A percentile compares a stretch with the other conserved stretches of the same genome.
These are phyloP conservation scores for Fusarium sp. DNA, from an alignment of 2,329 filamentous ascomycete genomes.

Conservation along the genomic window DNA sequence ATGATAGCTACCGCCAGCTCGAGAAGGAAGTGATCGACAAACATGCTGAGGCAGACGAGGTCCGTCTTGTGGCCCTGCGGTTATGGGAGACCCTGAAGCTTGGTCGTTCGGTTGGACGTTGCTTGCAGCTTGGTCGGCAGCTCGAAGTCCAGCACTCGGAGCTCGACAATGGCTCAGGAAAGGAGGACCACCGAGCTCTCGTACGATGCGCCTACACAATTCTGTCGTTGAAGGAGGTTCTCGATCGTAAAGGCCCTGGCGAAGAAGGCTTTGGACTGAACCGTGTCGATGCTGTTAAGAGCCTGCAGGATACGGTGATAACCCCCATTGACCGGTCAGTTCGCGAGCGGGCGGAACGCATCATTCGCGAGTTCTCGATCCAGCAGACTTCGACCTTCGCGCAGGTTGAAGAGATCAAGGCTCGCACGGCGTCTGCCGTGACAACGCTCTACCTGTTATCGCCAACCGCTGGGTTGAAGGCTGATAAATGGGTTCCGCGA, in stretches of 20 bases:
- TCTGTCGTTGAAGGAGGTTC: slow-evolving; percentile 78
- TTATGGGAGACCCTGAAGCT: slow-evolving; percentile 85
- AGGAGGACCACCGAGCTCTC: slow-evolving; percentile 81
- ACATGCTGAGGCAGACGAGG: slow-evolving; percentile 87
- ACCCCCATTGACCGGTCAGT: slow-evolving; percentile 79
- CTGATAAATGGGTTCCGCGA: slow-evolving; percentile 72
- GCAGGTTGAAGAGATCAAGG: slow-evolving; percentile 79
- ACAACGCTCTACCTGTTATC: slow-evolving; percentile 85
- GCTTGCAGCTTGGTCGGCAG: slow-evolving; percentile 84
- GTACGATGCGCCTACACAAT: slow-evolving; percentile 86
- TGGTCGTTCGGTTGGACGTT: slow-evolving; percentile 80
- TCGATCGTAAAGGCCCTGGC: slow-evolving; percentile 74
- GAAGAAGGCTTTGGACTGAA: slow-evolving; percentile 84
- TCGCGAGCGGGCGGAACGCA: slow-evolving; percentile 79
- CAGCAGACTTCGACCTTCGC: slow-evolving; percentile 67
- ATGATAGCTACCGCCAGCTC: slow-evolving; percentile 85
- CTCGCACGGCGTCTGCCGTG: slow-evolving; percentile 79
- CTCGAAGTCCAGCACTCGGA: slow-evolving; percentile 88
- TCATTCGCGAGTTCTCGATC: slow-evolving; percentile 86
- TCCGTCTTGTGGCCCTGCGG: slow-evolving; percentile 79
- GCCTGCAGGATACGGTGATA: slow-evolving; percentile 76
- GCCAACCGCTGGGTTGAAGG: slow-evolving; percentile 66
- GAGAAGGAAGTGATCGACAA: slow-evolving; percentile 88
- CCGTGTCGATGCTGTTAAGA: slow-evolving; percentile 77
- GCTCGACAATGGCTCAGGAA: slow-evolving; percentile 56